Percentiles rank a stretch among this genome's conserved stretches.
phyloP scores from a whole-genome alignment of 768 basidiomycete genomes.

The Serendipita sp. region DNA sequence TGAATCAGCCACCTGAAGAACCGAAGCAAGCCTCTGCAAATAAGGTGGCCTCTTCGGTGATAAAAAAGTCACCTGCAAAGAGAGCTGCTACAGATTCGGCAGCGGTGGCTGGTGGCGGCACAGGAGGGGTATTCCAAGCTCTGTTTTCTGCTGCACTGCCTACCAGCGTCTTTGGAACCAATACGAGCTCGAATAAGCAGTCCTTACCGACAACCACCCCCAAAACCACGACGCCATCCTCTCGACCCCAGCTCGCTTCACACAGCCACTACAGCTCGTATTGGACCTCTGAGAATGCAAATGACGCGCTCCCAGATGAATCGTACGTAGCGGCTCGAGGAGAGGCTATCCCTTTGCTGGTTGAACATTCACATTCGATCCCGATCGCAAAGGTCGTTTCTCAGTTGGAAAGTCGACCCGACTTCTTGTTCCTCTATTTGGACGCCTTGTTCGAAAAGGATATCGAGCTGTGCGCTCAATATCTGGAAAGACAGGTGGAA shows the following conservation, averaged over 20 bases:
- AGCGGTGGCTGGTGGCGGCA: neutral
- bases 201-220: neutral
- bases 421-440: slow-evolving; percentile 84
- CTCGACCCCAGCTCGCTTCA: neutral
- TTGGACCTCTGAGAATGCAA: neutral
- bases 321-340: slow-evolving; percentile 33
- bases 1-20: neutral
- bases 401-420: slow-evolving; percentile 59
- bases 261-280: neutral
- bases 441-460: slow-evolving; percentile 84
- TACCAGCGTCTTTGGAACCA: neutral
- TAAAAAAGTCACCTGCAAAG: neutral
- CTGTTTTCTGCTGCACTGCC: neutral
- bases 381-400: slow-evolving; percentile 81
- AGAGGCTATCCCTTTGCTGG: slow-evolving; percentile 71
- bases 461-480: slow-evolving; percentile 58
- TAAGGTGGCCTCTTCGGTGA: neutral
- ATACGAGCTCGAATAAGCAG: neutral
- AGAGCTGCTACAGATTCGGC: neutral
- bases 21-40: neutral
- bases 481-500: slow-evolving; percentile 78
- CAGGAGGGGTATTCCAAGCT: neutral
- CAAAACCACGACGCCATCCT: neutral
- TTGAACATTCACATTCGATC: slow-evolving; percentile 91
- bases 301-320: neutral